Percentiles rank a stretch among this genome's conserved stretches.
These are phyloP conservation scores for Trifolium repens DNA, from an alignment of 306 rosid genomes.

Conservation along the genomic window DNA sequence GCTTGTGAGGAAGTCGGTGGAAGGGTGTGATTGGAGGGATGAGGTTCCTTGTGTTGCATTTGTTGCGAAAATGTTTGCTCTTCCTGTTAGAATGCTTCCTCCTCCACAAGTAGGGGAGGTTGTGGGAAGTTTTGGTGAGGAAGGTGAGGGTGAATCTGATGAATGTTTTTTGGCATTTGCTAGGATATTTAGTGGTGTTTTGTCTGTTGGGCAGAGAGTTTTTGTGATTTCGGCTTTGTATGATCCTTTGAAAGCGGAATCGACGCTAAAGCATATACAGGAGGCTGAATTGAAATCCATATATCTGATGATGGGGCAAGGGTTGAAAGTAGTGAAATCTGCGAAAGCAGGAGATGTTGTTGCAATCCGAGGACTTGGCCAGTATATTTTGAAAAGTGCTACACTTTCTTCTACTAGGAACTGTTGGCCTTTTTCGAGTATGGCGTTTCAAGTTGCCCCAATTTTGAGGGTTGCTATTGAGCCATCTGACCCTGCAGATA, in stretches of 20 bases:
- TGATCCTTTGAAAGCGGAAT: conserved; percentile 80
- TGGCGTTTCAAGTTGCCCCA: conserved; percentile 84
- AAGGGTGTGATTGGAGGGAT: conserved; percentile 61
- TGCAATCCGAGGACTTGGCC: conserved; percentile 94
- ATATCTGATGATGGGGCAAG: conserved; percentile 97
- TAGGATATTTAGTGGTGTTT: conserved; percentile 85
- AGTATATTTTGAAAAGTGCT: conserved; percentile 85
- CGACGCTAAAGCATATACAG: conserved; percentile 79
- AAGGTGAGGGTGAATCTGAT: conserved; percentile 69
- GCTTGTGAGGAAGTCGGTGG: conserved; percentile 15
- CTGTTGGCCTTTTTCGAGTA: conserved; percentile 94
- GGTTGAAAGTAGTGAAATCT: conserved; percentile 68
- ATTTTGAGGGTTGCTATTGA: conserved; percentile 89
- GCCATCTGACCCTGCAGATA: conserved; percentile 86
- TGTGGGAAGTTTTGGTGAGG: conserved; percentile 49
- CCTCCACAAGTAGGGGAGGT: conserved; percentile 54
- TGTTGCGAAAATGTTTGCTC: conserved; percentile 94
- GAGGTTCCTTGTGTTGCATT: conserved; percentile 84
- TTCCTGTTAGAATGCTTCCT: conserved; percentile 71
- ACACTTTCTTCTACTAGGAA: conserved; percentile 81
- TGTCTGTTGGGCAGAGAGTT: conserved; percentile 66
- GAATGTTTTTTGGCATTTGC: conserved; percentile 96
- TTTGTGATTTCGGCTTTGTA: conserved; percentile 91
- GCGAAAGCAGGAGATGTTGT: conserved; percentile 83
- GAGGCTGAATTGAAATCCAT: conserved; percentile 74